Base-by-base conservation (phyloP, 371 early-diverging fungal species). In the Zychaea mexicana region DNA sequence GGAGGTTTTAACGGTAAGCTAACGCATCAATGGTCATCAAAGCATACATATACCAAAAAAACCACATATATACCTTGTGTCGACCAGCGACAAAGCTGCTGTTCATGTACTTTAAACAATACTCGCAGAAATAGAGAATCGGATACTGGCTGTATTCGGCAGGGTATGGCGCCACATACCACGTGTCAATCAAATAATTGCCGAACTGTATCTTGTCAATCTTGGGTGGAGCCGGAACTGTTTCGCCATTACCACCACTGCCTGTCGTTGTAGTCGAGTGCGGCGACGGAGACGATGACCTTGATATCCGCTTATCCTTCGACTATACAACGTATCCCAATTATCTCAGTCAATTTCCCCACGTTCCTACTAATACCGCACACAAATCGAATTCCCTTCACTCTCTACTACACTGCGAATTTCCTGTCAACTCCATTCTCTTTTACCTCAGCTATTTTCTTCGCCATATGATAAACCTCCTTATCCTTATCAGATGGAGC, bases 81-180 rank as follows among this genome's bases (percentile, higher is more conserved):
- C 95, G 81, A 26, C 71, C 72, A 17, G 88, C 84, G 30, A 86
- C 82, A 66, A 79, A 92, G 27, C 74, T 74, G 62, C 88, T 87
- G 61, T 90, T 90, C 88, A 98, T 94, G 74, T 98, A 98, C 71
- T 95, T 96, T 52, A 99, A 80, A 73, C 99, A 99, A 66, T 87
- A 98, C 77, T 98, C 98, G 76, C 99, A 99, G 49, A 99, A 87
- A 70, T 94, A 96, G 17, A 98, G 69, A 2, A 75, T 70, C 3
- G 76, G 73, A 17, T 79, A 79, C 30, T 77, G 77, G 56, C 89
- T 90, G 77, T 96, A 97, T 78, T 97, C 96, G 72, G 96, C 95
- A 2, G 99, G 99, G 77, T 99, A 99, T 21, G 99, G 99, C 22
- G 98, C 92, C 31, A 92, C 85, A 78, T 98, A 99, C 99, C 99